Conservation (phyloP, 2,329 filamentous ascomycete species). For the Trichoderma asperellum region DNA sequence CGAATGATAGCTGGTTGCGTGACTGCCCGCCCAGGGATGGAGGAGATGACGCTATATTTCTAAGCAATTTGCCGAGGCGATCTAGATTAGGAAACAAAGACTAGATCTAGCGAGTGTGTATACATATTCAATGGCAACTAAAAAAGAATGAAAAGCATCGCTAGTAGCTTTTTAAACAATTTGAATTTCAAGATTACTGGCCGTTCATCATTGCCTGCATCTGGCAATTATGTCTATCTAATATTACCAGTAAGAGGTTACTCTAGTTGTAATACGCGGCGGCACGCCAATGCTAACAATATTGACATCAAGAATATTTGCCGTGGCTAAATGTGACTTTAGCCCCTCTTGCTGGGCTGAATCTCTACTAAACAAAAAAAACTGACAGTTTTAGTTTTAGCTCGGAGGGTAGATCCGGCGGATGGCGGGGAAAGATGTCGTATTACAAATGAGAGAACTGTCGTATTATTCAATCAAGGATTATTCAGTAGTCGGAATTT, state of each 20-base stretch:
- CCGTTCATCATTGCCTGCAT: background rate
- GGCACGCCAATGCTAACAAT: background rate
- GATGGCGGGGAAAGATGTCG: background rate
- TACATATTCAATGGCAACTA: background rate
- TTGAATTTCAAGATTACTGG: background rate
- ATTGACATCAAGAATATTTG: background rate
- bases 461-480: background rate
- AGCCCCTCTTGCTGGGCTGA: background rate
- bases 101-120: background rate
- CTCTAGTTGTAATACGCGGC: background rate
- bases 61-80: background rate
- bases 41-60: background rate
- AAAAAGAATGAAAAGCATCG: background rate
- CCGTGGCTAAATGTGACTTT: background rate
- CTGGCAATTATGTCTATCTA: background rate
- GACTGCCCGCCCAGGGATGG: background rate
- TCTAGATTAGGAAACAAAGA: background rate
- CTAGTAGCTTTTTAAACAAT: background rate
- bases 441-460: background rate
- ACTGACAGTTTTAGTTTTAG: background rate
- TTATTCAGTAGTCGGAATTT: conserved; percentile 15
- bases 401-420: background rate
- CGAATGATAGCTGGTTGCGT: background rate
- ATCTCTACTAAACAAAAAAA: background rate
- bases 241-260: background rate